phyloP scores from a whole-genome alignment of 306 rosid genomes.

The Potentilla sterilis region DNA sequence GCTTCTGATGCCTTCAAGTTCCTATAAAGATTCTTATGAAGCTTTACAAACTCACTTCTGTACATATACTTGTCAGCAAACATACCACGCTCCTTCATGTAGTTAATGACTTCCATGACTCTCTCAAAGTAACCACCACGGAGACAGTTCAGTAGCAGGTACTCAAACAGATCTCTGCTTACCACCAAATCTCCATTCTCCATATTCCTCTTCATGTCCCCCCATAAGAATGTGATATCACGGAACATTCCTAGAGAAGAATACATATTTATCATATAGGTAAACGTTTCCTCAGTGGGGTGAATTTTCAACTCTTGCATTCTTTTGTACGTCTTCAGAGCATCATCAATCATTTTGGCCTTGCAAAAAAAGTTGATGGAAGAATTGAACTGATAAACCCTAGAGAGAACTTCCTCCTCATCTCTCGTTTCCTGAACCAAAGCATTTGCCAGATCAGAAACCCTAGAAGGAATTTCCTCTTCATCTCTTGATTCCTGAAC shows the following conservation, averaged over 20 bases:
- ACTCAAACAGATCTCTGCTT: conserved; percentile 66
- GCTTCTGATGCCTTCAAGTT: conserved; percentile 59
- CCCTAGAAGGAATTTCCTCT: conserved; percentile 26
- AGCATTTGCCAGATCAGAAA: conserved; percentile 45
- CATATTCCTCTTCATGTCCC: conserved; percentile 75
- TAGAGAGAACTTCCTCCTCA: conserved; percentile 28
- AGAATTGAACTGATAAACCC: conserved; percentile 57
- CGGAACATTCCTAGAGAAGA: conserved; percentile 70
- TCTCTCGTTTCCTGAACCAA: conserved; percentile 48
- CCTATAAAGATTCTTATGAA: conserved; percentile 72
- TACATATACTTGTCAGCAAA: conserved; percentile 69
- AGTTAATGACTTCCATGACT: conserved; percentile 70
- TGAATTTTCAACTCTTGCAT: conserved; percentile 52
- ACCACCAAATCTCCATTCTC: conserved; percentile 32
- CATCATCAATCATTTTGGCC: conserved; percentile 85
- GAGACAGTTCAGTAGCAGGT: conserved; percentile 60
- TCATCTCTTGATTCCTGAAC: conserved; percentile 42
- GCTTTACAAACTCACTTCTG: conserved; percentile 66
- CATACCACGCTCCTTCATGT: conserved; percentile 58
- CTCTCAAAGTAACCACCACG: conserved; percentile 93
- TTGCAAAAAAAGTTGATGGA: conserved; percentile 74
- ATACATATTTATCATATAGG: conserved; percentile 48
- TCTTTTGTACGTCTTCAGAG: conserved; percentile 66
- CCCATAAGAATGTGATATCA: conserved; percentile 76
- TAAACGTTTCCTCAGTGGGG: conserved; percentile 59